phyloP scores from a whole-genome alignment of 805 yeast genomes.

The Saccharomycopsis sp. region DNA sequence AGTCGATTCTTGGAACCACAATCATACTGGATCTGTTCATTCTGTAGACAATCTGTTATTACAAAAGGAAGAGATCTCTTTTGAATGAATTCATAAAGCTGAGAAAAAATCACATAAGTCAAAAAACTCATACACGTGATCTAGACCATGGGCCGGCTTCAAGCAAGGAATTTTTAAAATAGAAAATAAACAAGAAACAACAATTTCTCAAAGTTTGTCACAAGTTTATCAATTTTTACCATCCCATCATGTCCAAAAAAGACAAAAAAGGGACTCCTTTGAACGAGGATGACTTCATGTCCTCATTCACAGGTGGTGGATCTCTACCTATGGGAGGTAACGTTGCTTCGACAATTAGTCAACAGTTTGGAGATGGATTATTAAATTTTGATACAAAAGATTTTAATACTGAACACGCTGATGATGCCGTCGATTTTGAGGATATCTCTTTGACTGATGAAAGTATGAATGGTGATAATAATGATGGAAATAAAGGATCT shows the following conservation, averaged over 20 bases:
- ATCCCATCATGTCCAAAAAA: background rate
- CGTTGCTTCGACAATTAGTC: constrained; percentile 12
- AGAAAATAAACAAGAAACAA: too few relatives aligned
- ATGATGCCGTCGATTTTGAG: constrained; percentile 87
- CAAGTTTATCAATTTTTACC: background rate
- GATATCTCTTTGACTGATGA: constrained; percentile 30
- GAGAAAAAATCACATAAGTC: background rate
- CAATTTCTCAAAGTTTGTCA: background rate
- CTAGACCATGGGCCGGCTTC: background rate
- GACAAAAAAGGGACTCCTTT: background rate
- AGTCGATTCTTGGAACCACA: constrained; percentile 11
- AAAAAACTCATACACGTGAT: background rate
- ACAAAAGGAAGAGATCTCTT: too few relatives aligned
- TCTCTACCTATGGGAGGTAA: constrained; percentile 7
- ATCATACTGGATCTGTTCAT: background rate
- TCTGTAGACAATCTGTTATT: background rate
- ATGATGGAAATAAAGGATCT: background rate
- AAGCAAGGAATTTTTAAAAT: background rate
- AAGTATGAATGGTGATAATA: constrained; percentile 16
- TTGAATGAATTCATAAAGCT: background rate
- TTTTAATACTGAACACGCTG: constrained; percentile 54
- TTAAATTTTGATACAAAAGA: constrained; percentile 15
- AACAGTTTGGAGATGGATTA: constrained; percentile 12
- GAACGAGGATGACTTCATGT: constrained; percentile 5
- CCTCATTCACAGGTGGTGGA: constrained; percentile 2